Evolutionary conservation across 2,329 filamentous ascomycete genomes (phyloP).

Genomic region (Calonectria leucothoes): DNA sequence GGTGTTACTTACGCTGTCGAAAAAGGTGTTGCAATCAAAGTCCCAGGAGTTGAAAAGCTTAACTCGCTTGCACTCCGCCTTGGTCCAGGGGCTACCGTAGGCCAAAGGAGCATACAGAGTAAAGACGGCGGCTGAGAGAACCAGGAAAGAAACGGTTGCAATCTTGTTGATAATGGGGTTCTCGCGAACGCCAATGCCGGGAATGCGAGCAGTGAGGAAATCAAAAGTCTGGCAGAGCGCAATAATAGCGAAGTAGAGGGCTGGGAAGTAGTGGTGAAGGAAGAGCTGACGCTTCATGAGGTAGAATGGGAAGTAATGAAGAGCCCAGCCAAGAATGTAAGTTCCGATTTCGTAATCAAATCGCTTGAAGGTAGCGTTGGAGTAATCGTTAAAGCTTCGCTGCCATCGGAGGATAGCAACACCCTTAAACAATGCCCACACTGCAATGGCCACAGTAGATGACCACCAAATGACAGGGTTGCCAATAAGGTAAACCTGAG

Average conservation of each 20-base stretch:
- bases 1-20: constrained; percentile 78
- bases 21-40: constrained; percentile 97
- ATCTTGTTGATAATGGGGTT: constrained; percentile 77
- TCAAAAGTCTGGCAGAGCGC: constrained; percentile 91
- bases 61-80: constrained; percentile 83
- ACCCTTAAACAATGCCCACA: constrained; percentile 88
- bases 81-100: constrained; percentile 96
- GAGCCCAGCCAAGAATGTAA: constrained; percentile 91
- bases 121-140: constrained; percentile 80
- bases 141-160: constrained; percentile 80
- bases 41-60: constrained; percentile 94
- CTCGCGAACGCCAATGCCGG: constrained; percentile 74
- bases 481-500: constrained; percentile 95
- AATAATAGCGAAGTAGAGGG: constrained; percentile 94
- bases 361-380: constrained; percentile 85
- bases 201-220: constrained; percentile 81
- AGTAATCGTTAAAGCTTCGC: constrained; percentile 89
- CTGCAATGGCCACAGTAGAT: constrained; percentile 79
- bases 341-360: constrained; percentile 98
- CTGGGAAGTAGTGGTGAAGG: constrained; percentile 98
- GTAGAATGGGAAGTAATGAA: constrained; percentile 99
- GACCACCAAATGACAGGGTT: constrained; percentile 97
- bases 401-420: constrained; percentile 93
- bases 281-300: constrained; percentile 98
- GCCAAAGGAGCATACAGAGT: constrained; percentile 87